Base-by-base conservation (phyloP, 208 protist species). In the Crithidia thermophila region DNA sequence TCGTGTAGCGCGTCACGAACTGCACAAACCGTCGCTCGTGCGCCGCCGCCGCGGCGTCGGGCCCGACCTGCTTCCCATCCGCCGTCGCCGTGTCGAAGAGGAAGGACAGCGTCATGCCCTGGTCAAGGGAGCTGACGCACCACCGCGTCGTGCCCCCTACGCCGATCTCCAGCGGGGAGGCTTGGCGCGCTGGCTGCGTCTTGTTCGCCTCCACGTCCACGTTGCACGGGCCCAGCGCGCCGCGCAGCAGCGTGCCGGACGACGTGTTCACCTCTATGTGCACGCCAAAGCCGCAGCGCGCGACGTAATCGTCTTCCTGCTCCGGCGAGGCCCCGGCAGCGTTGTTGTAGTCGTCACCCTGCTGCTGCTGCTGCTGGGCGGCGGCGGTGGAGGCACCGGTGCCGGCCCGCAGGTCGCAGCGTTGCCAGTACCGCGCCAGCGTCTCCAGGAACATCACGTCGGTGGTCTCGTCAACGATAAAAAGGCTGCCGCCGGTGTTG, bases 401-500 rank as follows among this genome's bases (percentile, higher is more conserved):
- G 8, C 63, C 69, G 11, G 60, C 31, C 13, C 70, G 65, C 52
- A 92, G 47, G 66, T 88, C 80, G 64, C 68, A 91, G 20, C 84
- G 83, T 49, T 90, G 72, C 76, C 91, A 92, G 76, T 93, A 94
- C 9, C 85, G 80, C 70, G 79, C 57, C 21, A 95, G 72, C 14
- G 87, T 88, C 27, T 78, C 72, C 28, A 91, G 84, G 66, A 98
- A 97, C 52, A 91, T 85, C 25, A 82, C 76, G 64, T 93, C 74
- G 16, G 80, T 85, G 75, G 99, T 99, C 31, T 82, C 79, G 77
- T 99, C 98, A 20, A 95, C 95, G 47, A 98, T 78, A 28, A 99
- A 87, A 56, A 99, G 80, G 5, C 90, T 83, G 28, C 98, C 98
- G 28, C 97, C 96, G n/a, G 96, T 97, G 69, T 82, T 76, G 69